phyloP scores from a whole-genome alignment of 148 eudicot genomes.

The Rhododendron griersonianum region DNA sequence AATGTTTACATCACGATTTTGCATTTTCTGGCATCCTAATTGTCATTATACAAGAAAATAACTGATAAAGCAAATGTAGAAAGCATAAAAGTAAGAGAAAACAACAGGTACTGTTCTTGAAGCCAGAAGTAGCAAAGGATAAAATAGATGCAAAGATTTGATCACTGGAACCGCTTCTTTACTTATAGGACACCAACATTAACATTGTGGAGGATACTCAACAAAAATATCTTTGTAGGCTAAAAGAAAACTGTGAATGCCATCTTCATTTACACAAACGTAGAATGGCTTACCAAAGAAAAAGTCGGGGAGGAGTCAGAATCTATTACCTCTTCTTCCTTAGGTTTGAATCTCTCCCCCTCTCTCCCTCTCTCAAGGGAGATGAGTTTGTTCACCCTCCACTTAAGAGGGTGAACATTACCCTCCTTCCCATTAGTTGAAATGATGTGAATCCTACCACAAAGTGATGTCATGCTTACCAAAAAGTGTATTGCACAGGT shows the following conservation, averaged over 20 bases:
- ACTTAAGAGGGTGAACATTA: no score
- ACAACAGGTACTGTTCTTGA: neutral
- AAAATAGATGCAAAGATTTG: neutral
- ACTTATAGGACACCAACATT: neutral
- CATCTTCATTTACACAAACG: neutral
- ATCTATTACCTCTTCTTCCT: neutral
- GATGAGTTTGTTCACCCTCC: no score
- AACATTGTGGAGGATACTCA: neutral
- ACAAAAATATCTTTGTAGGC: neutral
- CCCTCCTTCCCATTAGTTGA: no score
- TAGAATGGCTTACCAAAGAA: neutral
- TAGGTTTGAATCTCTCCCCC: neutral
- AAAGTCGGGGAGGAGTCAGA: neutral
- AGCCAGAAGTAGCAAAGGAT: neutral
- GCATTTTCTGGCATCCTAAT: neutral
- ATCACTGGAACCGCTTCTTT: neutral
- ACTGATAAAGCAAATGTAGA: neutral
- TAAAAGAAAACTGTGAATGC: neutral
- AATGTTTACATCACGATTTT: neutral
- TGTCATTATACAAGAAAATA: neutral
- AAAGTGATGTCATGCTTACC: no score
- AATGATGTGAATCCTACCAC: no score
- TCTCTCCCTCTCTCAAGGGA: neutral
- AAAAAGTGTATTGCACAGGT: no score
- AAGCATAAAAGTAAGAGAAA: neutral